These are phyloP conservation scores for Dryadomyces quercus-mongolicae DNA, from an alignment of 2,329 filamentous ascomycete species.

Conservation along the genomic window DNA sequence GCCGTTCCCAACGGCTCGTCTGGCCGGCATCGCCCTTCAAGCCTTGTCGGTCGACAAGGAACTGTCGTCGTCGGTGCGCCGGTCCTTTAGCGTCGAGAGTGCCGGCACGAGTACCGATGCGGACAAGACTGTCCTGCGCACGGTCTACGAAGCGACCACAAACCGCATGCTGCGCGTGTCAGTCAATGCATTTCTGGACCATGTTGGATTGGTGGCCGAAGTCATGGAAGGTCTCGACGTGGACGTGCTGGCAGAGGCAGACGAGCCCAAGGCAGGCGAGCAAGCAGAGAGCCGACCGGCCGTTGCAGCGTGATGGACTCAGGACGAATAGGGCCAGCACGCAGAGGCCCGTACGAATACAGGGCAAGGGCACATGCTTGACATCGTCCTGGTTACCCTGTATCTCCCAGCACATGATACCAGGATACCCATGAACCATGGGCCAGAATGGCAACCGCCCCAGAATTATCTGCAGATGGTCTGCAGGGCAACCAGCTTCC, in stretches of 20 bases:
- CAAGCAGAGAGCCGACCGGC: not conserved
- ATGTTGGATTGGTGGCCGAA: constrained; percentile 67
- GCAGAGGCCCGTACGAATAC: no score
- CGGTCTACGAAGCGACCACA: constrained; percentile 76
- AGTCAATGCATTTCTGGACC: constrained; percentile 94
- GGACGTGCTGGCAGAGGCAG: constrained; percentile 50
- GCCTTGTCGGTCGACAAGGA: constrained; percentile 79
- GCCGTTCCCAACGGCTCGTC: constrained; percentile 68
- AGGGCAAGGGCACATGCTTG: no score
- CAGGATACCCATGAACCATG: no score
- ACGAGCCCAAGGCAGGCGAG: not conserved
- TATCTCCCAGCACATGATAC: no score
- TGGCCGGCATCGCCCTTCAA: constrained; percentile 63
- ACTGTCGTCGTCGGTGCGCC: constrained; percentile 70
- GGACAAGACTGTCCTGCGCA: constrained; percentile 42
- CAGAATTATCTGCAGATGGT: no score
- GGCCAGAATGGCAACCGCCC: no score
- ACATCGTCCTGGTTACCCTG: no score
- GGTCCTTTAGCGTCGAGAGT: constrained; percentile 43
- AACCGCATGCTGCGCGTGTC: constrained; percentile 95
- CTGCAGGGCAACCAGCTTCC: no score
- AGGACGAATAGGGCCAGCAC: no score
- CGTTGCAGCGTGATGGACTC: not conserved
- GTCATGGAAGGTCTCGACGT: constrained; percentile 86
- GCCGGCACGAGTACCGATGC: not conserved